Percentiles rank a stretch among this genome's conserved stretches.
Evolutionary conservation across 495 filamentous ascomycete species (phyloP).

Genomic region (Neurospora africana): DNA sequence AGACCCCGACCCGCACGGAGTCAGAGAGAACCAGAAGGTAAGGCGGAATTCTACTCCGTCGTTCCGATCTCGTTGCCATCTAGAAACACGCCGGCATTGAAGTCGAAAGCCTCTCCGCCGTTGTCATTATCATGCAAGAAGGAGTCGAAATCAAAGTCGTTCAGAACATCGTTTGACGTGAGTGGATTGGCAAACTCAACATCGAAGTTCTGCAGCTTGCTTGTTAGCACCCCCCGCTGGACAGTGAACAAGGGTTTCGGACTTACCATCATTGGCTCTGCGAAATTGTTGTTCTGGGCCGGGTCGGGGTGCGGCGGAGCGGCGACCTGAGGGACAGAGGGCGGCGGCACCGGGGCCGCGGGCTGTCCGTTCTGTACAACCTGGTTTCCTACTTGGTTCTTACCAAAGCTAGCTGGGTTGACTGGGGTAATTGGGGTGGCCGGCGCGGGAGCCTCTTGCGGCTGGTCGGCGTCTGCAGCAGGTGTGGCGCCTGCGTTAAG

Average conservation of each 20-base stretch:
- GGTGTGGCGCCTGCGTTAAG: conserved; percentile 55
- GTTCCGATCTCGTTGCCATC: conserved; percentile 38
- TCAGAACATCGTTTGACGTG: conserved; percentile 60
- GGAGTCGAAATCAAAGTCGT: conserved; percentile 92
- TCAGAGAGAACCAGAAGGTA: conserved; percentile 18
- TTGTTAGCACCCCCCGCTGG: conserved; percentile 5
- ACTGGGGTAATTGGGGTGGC: conserved; percentile 81
- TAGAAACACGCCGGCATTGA: conserved; percentile 27
- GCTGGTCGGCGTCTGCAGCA: conserved; percentile 59
- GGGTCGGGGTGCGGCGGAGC: conserved; percentile 36
- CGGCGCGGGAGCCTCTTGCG: conserved; percentile 67
- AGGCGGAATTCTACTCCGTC: conserved; percentile 28
- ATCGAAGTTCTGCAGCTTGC: conserved; percentile 21
- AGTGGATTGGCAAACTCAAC: conserved; percentile 54
- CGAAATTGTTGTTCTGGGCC: conserved; percentile 24
- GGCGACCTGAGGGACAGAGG: conserved; percentile 34
- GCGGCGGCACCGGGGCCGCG: conserved; percentile 29
- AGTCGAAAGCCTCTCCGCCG: conserved; percentile 37
- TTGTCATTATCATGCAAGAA: conserved; percentile 53
- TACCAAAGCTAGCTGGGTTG: conserved; percentile 54
- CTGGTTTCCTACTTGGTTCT: conserved; percentile 43
- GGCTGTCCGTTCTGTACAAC: conserved; percentile 36
- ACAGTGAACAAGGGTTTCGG: not conserved
- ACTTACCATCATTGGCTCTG: conserved; percentile 25
- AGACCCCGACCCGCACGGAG: conserved; percentile 42